These are phyloP conservation scores for Dactylella cylindrospora DNA, from an alignment of 2,329 filamentous ascomycete species.

Conservation along the genomic window DNA sequence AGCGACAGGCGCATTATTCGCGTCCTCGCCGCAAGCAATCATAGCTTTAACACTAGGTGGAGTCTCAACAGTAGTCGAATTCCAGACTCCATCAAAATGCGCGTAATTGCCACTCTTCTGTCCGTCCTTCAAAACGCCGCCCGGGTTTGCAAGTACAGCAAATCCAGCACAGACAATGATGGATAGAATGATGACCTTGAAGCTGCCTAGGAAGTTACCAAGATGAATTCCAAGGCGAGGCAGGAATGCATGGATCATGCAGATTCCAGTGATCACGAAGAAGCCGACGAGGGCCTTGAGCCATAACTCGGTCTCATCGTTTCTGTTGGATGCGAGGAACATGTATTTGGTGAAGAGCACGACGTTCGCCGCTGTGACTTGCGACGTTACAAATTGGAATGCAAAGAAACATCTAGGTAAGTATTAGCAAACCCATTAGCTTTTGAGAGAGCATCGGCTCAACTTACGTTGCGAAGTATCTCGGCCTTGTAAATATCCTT, in stretches of 20 bases:
- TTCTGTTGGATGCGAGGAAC: constrained; percentile 32
- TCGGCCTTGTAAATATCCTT: constrained; percentile 61
- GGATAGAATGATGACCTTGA: constrained; percentile 51
- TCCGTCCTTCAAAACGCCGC: constrained; percentile 14
- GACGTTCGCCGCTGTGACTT: constrained; percentile 38
- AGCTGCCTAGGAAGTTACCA: constrained; percentile 51
- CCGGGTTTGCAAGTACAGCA: constrained; percentile 48
- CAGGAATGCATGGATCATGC: constrained; percentile 51
- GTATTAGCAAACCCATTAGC: background rate
- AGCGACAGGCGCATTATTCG: constrained; percentile 35
- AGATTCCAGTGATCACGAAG: constrained; percentile 46
- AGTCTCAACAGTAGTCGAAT: constrained; percentile 35
- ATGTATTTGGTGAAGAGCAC: constrained; percentile 39
- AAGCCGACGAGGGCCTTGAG: constrained; percentile 29
- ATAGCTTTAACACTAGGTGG: constrained; percentile 17
- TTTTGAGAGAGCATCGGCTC: background rate
- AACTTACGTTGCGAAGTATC: constrained; percentile 59
- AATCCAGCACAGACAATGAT: constrained; percentile 51
- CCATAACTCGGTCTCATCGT: constrained; percentile 21
- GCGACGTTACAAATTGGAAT: constrained; percentile 37
- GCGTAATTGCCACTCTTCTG: constrained; percentile 29
- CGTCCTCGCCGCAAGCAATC: constrained; percentile 32
- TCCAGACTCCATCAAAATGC: constrained; percentile 35
- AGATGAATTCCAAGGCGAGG: constrained; percentile 51
- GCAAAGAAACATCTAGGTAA: constrained; percentile 30